phyloP scores from a whole-genome alignment of 805 yeast genomes.

The Candida golubevii region DNA sequence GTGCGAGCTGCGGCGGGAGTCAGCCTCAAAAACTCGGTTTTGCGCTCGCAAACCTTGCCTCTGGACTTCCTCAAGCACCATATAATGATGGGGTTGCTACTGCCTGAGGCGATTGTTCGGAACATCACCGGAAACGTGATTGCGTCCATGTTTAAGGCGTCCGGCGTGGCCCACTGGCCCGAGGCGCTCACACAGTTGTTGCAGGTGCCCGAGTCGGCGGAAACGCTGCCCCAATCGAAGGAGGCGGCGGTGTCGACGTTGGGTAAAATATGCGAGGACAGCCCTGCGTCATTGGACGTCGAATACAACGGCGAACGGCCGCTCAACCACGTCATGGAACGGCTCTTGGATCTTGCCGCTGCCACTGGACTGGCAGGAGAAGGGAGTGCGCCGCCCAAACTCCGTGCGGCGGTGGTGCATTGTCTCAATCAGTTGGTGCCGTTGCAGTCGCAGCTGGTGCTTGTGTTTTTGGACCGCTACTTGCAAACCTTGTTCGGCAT shows the following conservation, averaged over 20 bases:
- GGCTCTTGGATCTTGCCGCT: conserved; percentile 7
- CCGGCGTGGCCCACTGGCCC: conserved; percentile 74
- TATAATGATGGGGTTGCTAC: conserved; percentile 53
- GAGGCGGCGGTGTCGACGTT: conserved; percentile 82
- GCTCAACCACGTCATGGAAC: conserved; percentile 51
- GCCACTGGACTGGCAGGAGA: not conserved
- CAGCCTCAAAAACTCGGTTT: conserved; percentile 71
- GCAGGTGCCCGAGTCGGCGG: conserved; percentile 38
- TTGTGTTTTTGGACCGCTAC: conserved; percentile 61
- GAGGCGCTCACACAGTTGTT: conserved; percentile 64
- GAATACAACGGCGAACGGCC: conserved; percentile 67
- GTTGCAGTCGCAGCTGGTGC: conserved; percentile 60
- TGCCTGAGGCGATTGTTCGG: conserved; percentile 57
- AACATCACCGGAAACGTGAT: conserved; percentile 90
- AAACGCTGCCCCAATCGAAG: conserved; percentile 29
- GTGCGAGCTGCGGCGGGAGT: conserved; percentile 87
- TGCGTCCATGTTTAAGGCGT: conserved; percentile 68
- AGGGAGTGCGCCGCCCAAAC: conserved; percentile 44
- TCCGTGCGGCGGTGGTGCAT: conserved; percentile 59
- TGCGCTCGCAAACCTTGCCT: conserved; percentile 31
- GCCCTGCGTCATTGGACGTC: conserved; percentile 57
- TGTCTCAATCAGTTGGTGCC: conserved; percentile 77
- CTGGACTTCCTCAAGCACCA: conserved; percentile 38
- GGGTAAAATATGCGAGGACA: conserved; percentile 87
- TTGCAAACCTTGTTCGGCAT: conserved; percentile 61